A percentile compares a stretch with the other conserved stretches of the same genome.
Evolutionary conservation across 2,329 filamentous ascomycete genomes (phyloP).

Genomic region (Trichoderma asperellum): DNA sequence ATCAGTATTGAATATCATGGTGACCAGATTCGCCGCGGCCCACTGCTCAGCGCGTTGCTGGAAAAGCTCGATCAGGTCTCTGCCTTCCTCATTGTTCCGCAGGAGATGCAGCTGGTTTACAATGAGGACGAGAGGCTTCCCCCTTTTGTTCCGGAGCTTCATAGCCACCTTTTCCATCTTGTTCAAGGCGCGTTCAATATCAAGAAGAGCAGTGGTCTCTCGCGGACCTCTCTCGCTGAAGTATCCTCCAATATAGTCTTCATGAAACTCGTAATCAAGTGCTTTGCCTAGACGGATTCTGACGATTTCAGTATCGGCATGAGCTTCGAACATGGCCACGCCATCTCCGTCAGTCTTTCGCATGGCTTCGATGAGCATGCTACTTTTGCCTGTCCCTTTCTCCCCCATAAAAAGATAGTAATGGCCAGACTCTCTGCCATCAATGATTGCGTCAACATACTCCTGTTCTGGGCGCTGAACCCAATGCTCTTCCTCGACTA

Average conservation of each 20-base stretch:
- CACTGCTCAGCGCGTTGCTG: conserved; percentile 96
- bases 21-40: conserved; percentile 89
- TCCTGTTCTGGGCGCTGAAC: conserved; percentile 80
- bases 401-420: conserved; percentile 93
- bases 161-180: conserved; percentile 96
- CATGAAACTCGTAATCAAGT: conserved; percentile 94
- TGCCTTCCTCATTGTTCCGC: conserved; percentile 89
- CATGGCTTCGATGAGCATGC: conserved; percentile 96
- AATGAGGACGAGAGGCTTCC: conserved; percentile 82
- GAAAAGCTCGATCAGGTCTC: conserved; percentile 88
- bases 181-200: conserved; percentile 96
- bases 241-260: conserved; percentile 95
- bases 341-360: conserved; percentile 86
- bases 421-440: conserved; percentile 73
- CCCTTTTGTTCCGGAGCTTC: conserved; percentile 62
- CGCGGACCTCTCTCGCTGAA: conserved; percentile 93
- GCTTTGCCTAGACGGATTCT: conserved; percentile 90
- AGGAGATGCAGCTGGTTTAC: conserved; percentile 93
- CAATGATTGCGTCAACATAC: conserved; percentile 80
- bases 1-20: conserved; percentile 92
- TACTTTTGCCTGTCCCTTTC: conserved; percentile 95
- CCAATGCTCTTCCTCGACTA: conserved; percentile 61
- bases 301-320: conserved; percentile 94
- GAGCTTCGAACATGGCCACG: conserved; percentile 93
- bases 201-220: conserved; percentile 87